Evolutionary conservation across 2,329 filamentous ascomycete species (phyloP).

Genomic region (Zymoseptoria brevis): DNA sequence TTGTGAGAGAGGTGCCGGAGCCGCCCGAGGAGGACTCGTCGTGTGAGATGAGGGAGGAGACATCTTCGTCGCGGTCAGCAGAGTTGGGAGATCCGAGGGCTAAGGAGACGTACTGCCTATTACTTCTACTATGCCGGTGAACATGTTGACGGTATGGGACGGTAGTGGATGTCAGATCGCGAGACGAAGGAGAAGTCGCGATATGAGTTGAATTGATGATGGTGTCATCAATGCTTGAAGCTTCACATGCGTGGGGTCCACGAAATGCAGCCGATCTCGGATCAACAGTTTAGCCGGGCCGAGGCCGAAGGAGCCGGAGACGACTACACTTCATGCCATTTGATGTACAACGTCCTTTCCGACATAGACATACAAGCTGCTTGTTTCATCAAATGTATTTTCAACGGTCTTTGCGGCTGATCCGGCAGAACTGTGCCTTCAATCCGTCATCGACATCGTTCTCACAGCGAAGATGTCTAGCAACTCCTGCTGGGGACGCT

Average conservation of each 20-base stretch:
- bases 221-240: not conserved
- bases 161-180: no score
- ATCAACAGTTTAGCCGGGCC: not conserved
- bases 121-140: slow-evolving; percentile 88
- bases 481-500: slow-evolving; percentile 35
- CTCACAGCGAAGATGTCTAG: slow-evolving; percentile 31
- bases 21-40: slow-evolving; percentile 62
- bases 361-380: not conserved
- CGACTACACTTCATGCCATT: not conserved
- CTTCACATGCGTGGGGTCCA: not conserved
- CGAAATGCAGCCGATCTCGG: not conserved
- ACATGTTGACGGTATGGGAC: no score
- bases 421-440: slow-evolving; percentile 6
- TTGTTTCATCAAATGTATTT: slow-evolving; percentile 13
- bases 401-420: slow-evolving; percentile 13
- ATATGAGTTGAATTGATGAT: not conserved
- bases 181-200: no score
- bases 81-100: no score
- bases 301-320: not conserved
- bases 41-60: slow-evolving; percentile 71
- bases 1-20: slow-evolving; percentile 84
- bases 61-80: slow-evolving; percentile 40
- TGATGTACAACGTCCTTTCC: not conserved
- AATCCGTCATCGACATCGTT: slow-evolving; percentile 6
- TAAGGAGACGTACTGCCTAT: slow-evolving; percentile 62